Percentiles rank a stretch among this genome's conserved stretches.
Evolutionary conservation across 139 green algal species (phyloP).

Genomic region (Tetraselmis chui): DNA sequence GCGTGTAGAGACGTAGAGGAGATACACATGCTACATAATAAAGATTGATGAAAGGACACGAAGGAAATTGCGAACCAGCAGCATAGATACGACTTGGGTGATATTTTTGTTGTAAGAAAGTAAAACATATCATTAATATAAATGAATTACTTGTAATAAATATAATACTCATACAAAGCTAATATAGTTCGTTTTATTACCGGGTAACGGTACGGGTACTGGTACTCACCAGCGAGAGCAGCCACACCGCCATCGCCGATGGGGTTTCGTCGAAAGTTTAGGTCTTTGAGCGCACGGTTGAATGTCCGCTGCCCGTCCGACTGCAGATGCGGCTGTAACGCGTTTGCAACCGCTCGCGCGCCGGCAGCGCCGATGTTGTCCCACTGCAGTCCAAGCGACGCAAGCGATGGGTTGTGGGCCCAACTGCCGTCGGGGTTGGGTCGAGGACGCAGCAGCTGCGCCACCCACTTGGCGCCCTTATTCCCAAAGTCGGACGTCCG

Average conservation of each 20-base stretch:
- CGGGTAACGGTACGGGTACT: no score
- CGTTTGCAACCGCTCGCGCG: neutral
- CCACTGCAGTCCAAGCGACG: neutral
- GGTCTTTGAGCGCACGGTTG: neutral
- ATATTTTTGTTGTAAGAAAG: no score
- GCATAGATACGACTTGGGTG: no score
- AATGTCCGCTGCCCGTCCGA: neutral
- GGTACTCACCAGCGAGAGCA: neutral
- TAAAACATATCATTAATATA: no score
- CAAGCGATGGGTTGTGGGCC: neutral
- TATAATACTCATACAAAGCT: no score
- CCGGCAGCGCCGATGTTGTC: neutral
- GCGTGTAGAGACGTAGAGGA: no score
- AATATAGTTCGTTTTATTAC: no score
- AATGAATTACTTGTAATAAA: no score
- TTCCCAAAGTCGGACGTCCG: neutral
- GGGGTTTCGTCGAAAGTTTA: neutral
- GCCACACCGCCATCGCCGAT: neutral
- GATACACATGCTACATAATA: no score
- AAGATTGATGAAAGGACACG: no score
- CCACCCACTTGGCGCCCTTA: neutral
- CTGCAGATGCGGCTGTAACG: neutral
- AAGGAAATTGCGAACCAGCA: no score
- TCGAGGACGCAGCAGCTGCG: neutral
- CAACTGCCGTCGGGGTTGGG: neutral